Base-by-base conservation (phyloP, 495 filamentous ascomycete genomes). In the Amorphotheca resinae region DNA sequence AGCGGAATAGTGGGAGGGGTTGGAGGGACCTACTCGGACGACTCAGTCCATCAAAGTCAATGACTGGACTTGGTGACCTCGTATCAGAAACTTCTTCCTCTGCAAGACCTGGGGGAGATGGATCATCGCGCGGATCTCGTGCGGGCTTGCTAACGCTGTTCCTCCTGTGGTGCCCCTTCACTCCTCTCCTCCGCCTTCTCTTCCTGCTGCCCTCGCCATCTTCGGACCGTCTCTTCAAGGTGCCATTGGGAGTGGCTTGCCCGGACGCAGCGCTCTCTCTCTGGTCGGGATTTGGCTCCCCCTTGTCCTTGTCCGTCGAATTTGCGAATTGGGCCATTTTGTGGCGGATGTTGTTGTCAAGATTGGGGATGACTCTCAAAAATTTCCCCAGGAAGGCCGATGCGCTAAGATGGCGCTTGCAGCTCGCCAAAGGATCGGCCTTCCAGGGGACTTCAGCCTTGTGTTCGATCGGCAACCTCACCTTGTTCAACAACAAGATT, bases 41-140 rank as follows among this genome's bases (percentile, higher is more conserved):
- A 49, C 77, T 82, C 25, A 87, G 61, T 9, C 81, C 80, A 57
- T 85, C 77, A 46, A 83, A 84, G 60, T 87, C 81, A 44, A 87
- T 76, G 28, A 78, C 73, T 25, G 79, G 79, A 43, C 72, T 73
- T 3, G 71, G 73, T 4, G 66, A 70, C 12, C 67, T 58, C 6
- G 62, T 62, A 14, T 53, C 63, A 18, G 22, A 21, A 33, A 16
- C 46, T 28, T 5, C 5, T 58, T 63, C 50, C 50, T 52, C 48
- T 21, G 7, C 28, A 14, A 11, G 60, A 62, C 50, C 55, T 58
- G 59, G 59, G 8, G 61, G 68, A 28, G 53, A 66, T 6, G 72
- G 73, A 56, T 81, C 76, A 57, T 93, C 86, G 51, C 80, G 64
- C 15, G 77, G 74, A 62, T 89, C 84, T 52, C 84, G 69, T 18